Evolutionary conservation across 2,329 filamentous ascomycete species (phyloP), one percentile per base, ranked within the genome.

Genomic region (Colletotrichum sp.): DNA sequence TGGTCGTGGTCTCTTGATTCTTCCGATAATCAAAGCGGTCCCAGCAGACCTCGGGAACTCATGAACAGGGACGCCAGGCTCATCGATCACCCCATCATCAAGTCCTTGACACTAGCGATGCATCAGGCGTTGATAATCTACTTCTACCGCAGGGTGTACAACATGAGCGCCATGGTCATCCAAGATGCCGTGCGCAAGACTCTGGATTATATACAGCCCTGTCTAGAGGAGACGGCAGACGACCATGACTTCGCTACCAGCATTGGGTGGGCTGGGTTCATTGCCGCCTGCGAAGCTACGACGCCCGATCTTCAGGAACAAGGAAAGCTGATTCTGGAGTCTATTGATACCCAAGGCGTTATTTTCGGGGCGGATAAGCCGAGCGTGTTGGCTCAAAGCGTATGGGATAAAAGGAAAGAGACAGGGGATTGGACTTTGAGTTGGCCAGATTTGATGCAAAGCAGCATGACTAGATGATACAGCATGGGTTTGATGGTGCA

Each of bases 91-190:
- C 78, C 78, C 1, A 59, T 80, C n/a, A 76, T 81, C 18, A 78
- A 81, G 10, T 80, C 78, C 48, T 80, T 86, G 80, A 78, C 84
- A 1, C 76, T 82, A 0, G 86, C 86, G 9, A 84, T 88, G 71
- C 84, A 86, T 10, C 82, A 86, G 38, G 85, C 86, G 1, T 76
- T 88, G 13, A 79, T 84, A 6, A 87, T 88, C 4, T 88, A 86
- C 77, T 88, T 88, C 63, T 87, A 88, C 75, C 82, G 86, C 2
- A 80, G 86, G 6, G 84, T 88, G 3, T 83, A 85, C 75, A 79
- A 85, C 34, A 76, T 86, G 34, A 84, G 85, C 36, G 81, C 85
- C 12, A 83, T 84, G 62, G 81, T 87, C 4, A 70, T 88, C 0
- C 86, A 88, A 63, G 79, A 82, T 21, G 76, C 80, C 4, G 86